Base-by-base conservation (phyloP, 768 basidiomycete genomes). In the Mycena crocata region DNA sequence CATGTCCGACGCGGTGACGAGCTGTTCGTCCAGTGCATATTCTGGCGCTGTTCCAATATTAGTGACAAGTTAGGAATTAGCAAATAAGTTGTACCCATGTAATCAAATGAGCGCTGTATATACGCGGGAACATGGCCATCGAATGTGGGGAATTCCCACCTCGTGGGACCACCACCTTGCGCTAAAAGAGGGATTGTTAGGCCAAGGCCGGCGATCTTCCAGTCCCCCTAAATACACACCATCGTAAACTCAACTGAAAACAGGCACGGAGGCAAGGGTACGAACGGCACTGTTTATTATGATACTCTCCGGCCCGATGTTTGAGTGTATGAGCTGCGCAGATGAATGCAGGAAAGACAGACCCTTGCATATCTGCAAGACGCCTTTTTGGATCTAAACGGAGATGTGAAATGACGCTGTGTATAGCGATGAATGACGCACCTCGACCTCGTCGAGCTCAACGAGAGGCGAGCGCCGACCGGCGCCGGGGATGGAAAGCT, bases 381-480 rank as follows among this genome's bases (percentile, higher is more conserved):
- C 90, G 17, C 98, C 98, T 79, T 99, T 99, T 76, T 98, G 98
- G 40, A 98, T 95, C 93, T 95, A 66, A 5, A 35, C 39, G 63
- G 50, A 48, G 57, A 55, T 62, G 28, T 70, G 65, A 56, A 67
- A 64, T 48, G 64, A 12, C 31, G 51, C 44, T 14, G 32, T 32
- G 59, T 51, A 49, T 14, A 37, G 24, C 64, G 44, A 49, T 63
- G 13, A 42, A 19, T 60, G n/a, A 80, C 85, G 66, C 37, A 93
- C 95, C 83, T 99, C 98, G 44, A 98, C 92, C 82, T 99, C 98
- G 77, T 99, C 98, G 26, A 99, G 82, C 74, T 98, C 97, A 19
- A 93, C 88, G 58, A 89, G 75, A 42, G 88, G 82, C 35, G 83
- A 78, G 60, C 84, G 81, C 59, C 86, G 80, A 42, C 86, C 83